A percentile compares a stretch with the other conserved stretches of the same genome.
Conservation (phyloP, 805 yeast genomes). For the Saccharomycopsis sp. region DNA sequence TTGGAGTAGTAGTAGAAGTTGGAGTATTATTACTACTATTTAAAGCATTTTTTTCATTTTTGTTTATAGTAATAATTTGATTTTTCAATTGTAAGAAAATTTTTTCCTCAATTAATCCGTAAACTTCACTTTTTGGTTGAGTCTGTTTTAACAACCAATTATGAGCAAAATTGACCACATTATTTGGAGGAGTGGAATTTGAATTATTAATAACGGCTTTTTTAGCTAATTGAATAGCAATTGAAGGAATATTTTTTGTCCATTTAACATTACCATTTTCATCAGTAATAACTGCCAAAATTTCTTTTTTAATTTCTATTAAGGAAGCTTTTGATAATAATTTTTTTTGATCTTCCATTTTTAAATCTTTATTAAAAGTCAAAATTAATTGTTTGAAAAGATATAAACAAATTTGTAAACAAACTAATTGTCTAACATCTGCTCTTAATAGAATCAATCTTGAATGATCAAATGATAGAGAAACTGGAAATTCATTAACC, state of each 20-base stretch:
- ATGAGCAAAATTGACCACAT: constrained; percentile 47
- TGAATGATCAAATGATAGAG: constrained; percentile 77
- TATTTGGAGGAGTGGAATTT: constrained; percentile 26
- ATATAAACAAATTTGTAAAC: constrained; percentile 63
- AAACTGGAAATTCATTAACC: constrained; percentile 74
- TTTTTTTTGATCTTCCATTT: constrained; percentile 26
- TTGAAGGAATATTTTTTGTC: constrained; percentile 71
- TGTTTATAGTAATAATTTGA: constrained; percentile 24
- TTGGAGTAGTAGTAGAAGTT: constrained; percentile 2
- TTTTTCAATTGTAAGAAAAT: constrained; percentile 40
- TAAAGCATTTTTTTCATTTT: constrained; percentile 16
- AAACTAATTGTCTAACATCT: constrained; percentile 75
- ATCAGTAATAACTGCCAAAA: constrained; percentile 71
- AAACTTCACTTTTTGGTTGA: constrained; percentile 71
- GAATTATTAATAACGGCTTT: constrained; percentile 19
- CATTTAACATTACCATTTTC: constrained; percentile 82
- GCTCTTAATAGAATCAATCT: constrained; percentile 70
- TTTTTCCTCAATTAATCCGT: constrained; percentile 63
- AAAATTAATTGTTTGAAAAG: constrained; percentile 59
- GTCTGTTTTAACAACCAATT: constrained; percentile 80
- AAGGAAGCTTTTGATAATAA: constrained; percentile 29
- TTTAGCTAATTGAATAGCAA: constrained; percentile 58
- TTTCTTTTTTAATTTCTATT: constrained; percentile 51
- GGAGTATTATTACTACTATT: background rate
- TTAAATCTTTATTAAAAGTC: constrained; percentile 23